Evolutionary conservation across 306 rosid genomes (phyloP).

Genomic region (Neltuma alba): DNA sequence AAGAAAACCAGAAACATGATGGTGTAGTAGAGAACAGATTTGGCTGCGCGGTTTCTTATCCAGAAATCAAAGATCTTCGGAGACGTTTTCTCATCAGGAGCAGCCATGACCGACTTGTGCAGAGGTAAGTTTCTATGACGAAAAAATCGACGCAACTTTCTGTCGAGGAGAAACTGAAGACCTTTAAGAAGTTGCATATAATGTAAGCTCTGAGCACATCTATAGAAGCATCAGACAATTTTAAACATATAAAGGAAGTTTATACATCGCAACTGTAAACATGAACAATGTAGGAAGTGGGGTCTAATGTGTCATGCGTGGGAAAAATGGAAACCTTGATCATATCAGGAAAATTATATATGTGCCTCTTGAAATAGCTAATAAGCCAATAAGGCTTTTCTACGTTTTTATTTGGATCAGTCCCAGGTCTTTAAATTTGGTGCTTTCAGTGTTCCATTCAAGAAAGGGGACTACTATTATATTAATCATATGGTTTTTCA

Average conservation of each 20-base stretch:
- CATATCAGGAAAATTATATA: background rate
- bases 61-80: background rate
- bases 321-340: background rate
- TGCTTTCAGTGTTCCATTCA: background rate
- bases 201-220: background rate
- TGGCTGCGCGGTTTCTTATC: background rate
- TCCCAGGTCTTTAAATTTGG: background rate
- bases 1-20: background rate
- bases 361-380: background rate
- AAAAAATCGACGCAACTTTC: background rate
- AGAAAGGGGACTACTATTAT: background rate
- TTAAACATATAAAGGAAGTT: background rate
- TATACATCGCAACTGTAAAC: background rate
- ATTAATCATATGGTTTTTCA: background rate
- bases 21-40: background rate
- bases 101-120: background rate
- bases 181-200: background rate
- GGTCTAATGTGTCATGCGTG: background rate
- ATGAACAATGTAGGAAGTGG: background rate
- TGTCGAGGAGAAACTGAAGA: background rate
- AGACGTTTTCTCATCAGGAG: conserved; percentile 1
- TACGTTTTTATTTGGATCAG: background rate
- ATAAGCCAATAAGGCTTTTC: background rate
- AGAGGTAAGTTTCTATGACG: background rate
- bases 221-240: background rate